phyloP scores from a whole-genome alignment of 2,329 filamentous ascomycete genomes.

The Neonectria faginata region DNA sequence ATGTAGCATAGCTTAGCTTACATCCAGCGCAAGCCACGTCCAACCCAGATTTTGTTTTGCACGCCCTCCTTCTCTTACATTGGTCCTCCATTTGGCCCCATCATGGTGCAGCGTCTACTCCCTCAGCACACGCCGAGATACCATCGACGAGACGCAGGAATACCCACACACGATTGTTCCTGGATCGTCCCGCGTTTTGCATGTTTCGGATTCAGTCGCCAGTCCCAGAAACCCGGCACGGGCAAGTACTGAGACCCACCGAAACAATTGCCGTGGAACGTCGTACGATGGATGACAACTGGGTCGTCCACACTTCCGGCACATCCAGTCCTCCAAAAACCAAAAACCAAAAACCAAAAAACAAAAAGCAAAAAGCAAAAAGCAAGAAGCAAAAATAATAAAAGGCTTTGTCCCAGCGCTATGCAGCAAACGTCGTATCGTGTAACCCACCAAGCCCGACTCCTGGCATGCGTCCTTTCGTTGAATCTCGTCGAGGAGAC shows the following conservation, averaged over 20 bases:
- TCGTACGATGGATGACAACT: conserved; percentile 29
- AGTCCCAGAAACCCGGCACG: conserved; percentile 39
- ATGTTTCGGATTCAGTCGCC: conserved; percentile 18
- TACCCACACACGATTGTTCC: not conserved
- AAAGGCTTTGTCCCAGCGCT: conserved; percentile 26
- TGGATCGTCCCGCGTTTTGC: conserved; percentile 2
- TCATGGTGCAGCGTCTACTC: not conserved
- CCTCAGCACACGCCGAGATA: not conserved
- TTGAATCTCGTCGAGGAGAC: conserved; percentile 20
- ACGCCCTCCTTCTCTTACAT: conserved; percentile 21
- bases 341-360: too few species aligned
- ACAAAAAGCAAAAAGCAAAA: too few species aligned
- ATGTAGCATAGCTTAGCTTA: conserved; percentile 21
- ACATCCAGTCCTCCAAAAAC: conserved; percentile 13
- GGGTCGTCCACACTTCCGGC: not conserved
- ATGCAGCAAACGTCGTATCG: conserved; percentile 32
- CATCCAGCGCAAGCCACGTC: conserved; percentile 31
- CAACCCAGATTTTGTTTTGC: conserved; percentile 21
- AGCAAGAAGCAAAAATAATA: conserved; percentile 30
- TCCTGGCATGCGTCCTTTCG: conserved; percentile 34
- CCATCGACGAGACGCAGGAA: not conserved
- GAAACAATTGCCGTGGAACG: conserved; percentile 42
- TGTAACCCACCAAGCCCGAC: conserved; percentile 33
- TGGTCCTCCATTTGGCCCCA: not conserved
- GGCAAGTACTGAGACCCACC: conserved; percentile 37